Evolutionary conservation across 129 eudicot genomes (phyloP), one percentile per base, ranked within the genome.

Genomic region (Centella asiatica): DNA sequence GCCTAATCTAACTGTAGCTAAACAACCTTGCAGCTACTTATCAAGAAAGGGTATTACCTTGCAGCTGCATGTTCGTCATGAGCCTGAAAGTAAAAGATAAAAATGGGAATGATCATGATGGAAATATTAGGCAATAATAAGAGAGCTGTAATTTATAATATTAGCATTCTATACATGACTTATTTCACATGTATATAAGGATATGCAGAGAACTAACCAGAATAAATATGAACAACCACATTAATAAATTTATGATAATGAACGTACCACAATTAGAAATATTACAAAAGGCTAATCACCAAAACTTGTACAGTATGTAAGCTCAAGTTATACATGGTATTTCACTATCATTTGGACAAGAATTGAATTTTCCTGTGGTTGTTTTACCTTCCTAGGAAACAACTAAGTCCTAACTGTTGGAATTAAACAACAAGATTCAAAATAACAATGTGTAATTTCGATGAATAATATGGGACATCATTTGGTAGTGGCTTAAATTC

Each of bases 21-120:
- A 24, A 22, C 37, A 10, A 33, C 6, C 7, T 50, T 36, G 17
- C 34, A 63, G 36, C 24, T 18, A 64, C 55, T 29, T 42, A 50
- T 54, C 37, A 37, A 51, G 37, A 52, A 42, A 51, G 11, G 26
- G 6, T 14, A 10, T 39, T 66, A 72, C 77, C 72, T 72, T 56
- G 60, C 8, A 51, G 46, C 68, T 13, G 66, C 72, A 37, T 72
- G n/a, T 52, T 49, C 78, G 53, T 74, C 67, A 49, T 57, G 68
- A 78, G 33, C 61, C 83, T 81, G 81, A 51, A 69, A n/a, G 48
- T 45, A 48, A 52, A 65, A 52, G 48, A 24, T 62, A 29, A 22
- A 49, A 49, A 65, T 11, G 33, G 33, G 28, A 65, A n/a, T 18
- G 13, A 65, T 39, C 44, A 59, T 55, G 1, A n/a, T 20, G 17